phyloP scores from a whole-genome alignment of 176 grass and related monocot species.

The Areca catechu region DNA sequence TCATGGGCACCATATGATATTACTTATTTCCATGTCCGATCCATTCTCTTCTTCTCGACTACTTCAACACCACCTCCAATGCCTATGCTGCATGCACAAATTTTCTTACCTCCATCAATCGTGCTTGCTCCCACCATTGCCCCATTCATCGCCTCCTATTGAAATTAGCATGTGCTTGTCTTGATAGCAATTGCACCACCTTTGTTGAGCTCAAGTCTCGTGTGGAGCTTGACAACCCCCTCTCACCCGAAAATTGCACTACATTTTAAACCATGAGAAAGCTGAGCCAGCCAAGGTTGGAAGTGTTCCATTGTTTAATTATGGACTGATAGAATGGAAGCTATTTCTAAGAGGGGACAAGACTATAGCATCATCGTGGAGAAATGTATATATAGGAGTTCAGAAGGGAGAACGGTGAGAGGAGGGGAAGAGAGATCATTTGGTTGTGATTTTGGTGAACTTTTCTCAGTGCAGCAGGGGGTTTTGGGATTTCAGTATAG shows the following conservation, averaged over 20 bases:
- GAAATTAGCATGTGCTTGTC: constrained; percentile 11
- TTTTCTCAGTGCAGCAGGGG: too few species aligned
- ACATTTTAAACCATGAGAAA: constrained; percentile 68
- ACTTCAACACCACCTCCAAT: constrained; percentile 68
- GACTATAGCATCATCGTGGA: constrained; percentile 44
- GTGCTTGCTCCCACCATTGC: constrained; percentile 35
- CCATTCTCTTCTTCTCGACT: constrained; percentile 39
- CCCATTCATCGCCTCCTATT: constrained; percentile 35
- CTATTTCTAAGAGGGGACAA: constrained; percentile 40
- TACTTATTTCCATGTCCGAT: background rate
- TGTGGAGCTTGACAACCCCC: constrained; percentile 46
- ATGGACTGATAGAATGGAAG: constrained; percentile 27
- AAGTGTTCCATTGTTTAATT: constrained; percentile 34
- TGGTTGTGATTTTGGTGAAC: too few species aligned
- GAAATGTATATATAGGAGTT: background rate
- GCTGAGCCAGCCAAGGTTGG: constrained; percentile 36
- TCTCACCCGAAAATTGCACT: constrained; percentile 31
- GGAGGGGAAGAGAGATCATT: background rate
- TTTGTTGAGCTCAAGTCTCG: constrained; percentile 24
- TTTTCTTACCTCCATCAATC: constrained; percentile 38
- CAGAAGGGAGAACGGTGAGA: background rate
- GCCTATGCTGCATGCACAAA: constrained; percentile 41
- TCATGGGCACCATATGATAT: background rate
- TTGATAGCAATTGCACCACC: background rate
- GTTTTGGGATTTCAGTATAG: background rate